Conservation (phyloP, 495 filamentous ascomycete species). For the Extremus antarcticus region DNA sequence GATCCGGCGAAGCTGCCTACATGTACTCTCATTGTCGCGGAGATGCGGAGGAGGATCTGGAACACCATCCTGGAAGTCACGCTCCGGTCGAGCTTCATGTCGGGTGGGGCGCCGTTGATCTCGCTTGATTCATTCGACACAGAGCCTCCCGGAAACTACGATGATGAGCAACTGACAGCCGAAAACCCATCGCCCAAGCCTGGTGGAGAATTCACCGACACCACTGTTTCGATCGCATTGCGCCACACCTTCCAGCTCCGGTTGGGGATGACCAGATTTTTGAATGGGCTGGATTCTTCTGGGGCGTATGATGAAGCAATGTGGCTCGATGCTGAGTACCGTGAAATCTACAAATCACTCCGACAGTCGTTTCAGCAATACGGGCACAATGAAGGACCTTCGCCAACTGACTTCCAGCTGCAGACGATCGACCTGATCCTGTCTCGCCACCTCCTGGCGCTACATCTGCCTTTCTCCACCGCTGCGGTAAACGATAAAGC, state of each 20-base stretch:
- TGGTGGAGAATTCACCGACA: background rate
- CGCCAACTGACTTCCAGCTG: background rate
- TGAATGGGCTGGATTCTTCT: background rate
- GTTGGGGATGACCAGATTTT: background rate
- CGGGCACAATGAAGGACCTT: background rate
- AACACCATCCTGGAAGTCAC: slow-evolving; percentile 50
- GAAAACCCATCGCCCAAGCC: slow-evolving; percentile 28
- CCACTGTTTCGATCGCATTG: background rate
- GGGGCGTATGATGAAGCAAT: background rate
- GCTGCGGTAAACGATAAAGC: background rate
- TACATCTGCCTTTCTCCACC: background rate
- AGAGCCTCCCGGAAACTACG: slow-evolving; percentile 42
- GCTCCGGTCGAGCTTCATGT: slow-evolving; percentile 46
- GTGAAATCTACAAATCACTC: background rate
- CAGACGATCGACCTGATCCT: background rate
- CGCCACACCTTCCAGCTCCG: background rate
- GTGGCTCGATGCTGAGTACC: background rate
- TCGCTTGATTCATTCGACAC: slow-evolving; percentile 43
- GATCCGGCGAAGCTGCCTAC: slow-evolving; percentile 43
- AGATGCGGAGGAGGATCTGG: slow-evolving; percentile 51
- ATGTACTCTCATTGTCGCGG: slow-evolving; percentile 39
- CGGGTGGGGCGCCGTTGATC: slow-evolving; percentile 44
- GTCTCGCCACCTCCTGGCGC: background rate
- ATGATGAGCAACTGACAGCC: slow-evolving; percentile 46
- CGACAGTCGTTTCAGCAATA: background rate